phyloP scores from a whole-genome alignment of 371 early-diverging fungal genomes.

The Mortierella sp. region DNA sequence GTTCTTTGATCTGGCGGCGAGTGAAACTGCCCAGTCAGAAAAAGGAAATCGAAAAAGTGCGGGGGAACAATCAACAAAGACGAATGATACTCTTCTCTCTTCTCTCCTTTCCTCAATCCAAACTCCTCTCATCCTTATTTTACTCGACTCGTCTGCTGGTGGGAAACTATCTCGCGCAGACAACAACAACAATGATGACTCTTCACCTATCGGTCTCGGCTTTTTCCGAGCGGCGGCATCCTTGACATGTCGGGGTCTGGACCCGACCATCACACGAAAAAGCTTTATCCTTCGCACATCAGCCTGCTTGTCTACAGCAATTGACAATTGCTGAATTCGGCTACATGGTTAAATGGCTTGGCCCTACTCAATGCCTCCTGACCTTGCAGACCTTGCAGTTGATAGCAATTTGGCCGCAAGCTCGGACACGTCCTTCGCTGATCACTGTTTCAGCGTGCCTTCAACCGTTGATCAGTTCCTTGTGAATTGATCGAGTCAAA shows the following conservation, averaged over 20 bases:
- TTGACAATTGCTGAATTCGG: not conserved
- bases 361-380: not conserved
- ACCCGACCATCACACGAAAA: not conserved
- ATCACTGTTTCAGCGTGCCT: not conserved
- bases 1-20: constrained; percentile 12
- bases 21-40: not conserved
- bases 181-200: not conserved
- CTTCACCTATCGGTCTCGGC: not conserved
- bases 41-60: constrained; percentile 25
- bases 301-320: too few species aligned
- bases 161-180: not conserved
- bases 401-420: not conserved
- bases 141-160: constrained; percentile 1
- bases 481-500: not conserved
- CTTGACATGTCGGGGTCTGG: constrained; percentile 3
- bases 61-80: constrained; percentile 8
- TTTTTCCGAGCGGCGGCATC: not conserved
- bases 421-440: too few species aligned
- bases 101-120: not conserved
- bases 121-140: not conserved
- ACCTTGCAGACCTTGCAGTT: not conserved
- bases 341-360: not conserved
- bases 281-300: too few species aligned
- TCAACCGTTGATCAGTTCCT: not conserved
- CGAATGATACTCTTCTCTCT: not conserved